phyloP scores from a whole-genome alignment of 73 alveolate genomes.

The Paramecium caudatum region DNA sequence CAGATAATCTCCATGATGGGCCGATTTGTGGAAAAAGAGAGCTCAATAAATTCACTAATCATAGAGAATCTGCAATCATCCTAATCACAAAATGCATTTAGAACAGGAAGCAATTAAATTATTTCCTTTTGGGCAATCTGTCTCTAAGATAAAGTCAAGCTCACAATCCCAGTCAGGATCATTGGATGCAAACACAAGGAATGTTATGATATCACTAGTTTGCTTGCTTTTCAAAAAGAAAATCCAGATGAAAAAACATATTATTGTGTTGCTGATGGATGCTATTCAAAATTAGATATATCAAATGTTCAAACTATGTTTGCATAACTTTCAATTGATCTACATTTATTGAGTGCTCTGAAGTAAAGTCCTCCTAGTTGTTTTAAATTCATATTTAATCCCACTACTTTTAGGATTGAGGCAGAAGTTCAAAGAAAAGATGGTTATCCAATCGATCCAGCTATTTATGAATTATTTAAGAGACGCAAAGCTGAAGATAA shows the following conservation, averaged over 20 bases:
- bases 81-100: background rate
- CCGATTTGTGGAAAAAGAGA: background rate
- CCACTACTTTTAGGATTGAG: background rate
- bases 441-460: background rate
- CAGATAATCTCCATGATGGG: background rate
- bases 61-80: background rate
- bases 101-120: background rate
- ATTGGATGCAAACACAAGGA: background rate
- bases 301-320: background rate
- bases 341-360: background rate
- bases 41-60: background rate
- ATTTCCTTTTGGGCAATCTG: background rate
- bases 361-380: background rate
- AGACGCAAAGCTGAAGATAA: too few relatives aligned
- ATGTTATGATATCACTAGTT: background rate
- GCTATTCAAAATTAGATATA: background rate
- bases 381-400: background rate
- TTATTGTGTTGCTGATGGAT: background rate
- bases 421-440: background rate
- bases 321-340: background rate
- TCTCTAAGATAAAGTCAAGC: background rate
- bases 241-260: background rate
- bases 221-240: too few relatives aligned
- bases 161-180: background rate
- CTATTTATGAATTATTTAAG: too few relatives aligned